Evolutionary conservation across 352 stramenopile genomes (phyloP), one percentile per base, ranked within the genome.

Genomic region (Phytophthora constricta): DNA sequence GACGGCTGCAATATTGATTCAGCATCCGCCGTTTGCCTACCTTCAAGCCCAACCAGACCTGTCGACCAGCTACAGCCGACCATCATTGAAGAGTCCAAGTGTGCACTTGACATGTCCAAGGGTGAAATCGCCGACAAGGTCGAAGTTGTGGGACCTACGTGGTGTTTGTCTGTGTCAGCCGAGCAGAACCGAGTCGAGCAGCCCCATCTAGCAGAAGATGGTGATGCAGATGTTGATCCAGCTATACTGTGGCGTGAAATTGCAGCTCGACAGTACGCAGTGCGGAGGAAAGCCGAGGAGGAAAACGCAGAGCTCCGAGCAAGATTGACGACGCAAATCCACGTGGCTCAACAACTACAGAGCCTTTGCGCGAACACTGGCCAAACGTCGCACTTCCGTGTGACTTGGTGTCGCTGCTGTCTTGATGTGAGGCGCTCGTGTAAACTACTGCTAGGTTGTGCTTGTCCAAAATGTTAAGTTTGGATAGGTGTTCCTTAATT

Each of bases 251-350:
- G 47, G 58, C 26, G 55, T 41, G 22, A 51, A 17, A 53, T 70
- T 31, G 54, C 62, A 11, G 19, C 34, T 23, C 17, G 49, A 19
- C 62, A 70, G 54, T 49, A 34, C 11, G 54, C 26, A 14, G 54
- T 27, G 16, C 45, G 47, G 16, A 23, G 31, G 5, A 58, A 65
- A 25, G 34, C 62, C 17, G 53, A 70, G 37, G 17, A 45, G 22
- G 62, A 70, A 27, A 70, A 70, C 22, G 45, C 41, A 1, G 33
- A 45, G 22, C 62, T 70, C 17, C 27, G 42, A 17, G 5, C 16
- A 20, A 34, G 39, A 5, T 19, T 70, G 0, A 51, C 56, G 47
- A 50, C 19, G 19, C 62, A 70, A 34, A 33, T 70, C 22, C 46
- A 28, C 17, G 25, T 70, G 4, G 62, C 50, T 4, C 25, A 50